These are phyloP conservation scores for Raphanus hybrid DNA, from an alignment of 441 rosid genomes.

Conservation along the genomic window DNA sequence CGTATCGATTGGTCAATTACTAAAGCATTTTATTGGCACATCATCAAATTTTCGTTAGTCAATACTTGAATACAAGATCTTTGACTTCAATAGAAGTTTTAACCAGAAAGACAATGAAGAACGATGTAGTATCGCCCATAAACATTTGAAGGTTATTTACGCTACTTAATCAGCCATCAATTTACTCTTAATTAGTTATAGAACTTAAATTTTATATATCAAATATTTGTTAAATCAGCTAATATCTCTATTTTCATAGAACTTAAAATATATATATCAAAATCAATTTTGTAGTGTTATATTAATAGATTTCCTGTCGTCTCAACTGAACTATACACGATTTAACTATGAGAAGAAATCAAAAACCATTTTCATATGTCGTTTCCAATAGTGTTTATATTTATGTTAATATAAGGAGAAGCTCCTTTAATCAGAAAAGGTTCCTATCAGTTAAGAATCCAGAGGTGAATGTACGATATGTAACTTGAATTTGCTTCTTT, in stretches of 20 bases:
- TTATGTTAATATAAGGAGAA: neutral
- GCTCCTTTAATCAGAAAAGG: slow-evolving; percentile 1
- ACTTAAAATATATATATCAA: neutral
- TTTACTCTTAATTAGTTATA: neutral
- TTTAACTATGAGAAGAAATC: neutral
- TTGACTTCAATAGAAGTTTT: too few species aligned
- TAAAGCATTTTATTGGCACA: too few species aligned
- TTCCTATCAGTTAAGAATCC: slow-evolving; percentile 1
- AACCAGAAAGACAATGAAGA: too few species aligned
- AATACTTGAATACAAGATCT: too few species aligned
- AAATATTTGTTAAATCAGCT: neutral
- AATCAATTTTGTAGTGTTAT: neutral
- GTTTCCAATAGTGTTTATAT: neutral
- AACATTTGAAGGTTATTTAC: too few species aligned
- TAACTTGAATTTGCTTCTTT: neutral
- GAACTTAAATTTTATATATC: neutral
- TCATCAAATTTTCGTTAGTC: too few species aligned
- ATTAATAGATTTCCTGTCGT: neutral
- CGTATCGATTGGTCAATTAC: too few species aligned
- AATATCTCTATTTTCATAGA: neutral
- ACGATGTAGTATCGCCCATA: too few species aligned
- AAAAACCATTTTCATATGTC: neutral
- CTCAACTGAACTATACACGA: neutral
- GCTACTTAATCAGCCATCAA: too few species aligned
- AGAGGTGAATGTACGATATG: neutral